phyloP scores from a whole-genome alignment of 75 land plant species.

The Cupressus sempervirens region DNA sequence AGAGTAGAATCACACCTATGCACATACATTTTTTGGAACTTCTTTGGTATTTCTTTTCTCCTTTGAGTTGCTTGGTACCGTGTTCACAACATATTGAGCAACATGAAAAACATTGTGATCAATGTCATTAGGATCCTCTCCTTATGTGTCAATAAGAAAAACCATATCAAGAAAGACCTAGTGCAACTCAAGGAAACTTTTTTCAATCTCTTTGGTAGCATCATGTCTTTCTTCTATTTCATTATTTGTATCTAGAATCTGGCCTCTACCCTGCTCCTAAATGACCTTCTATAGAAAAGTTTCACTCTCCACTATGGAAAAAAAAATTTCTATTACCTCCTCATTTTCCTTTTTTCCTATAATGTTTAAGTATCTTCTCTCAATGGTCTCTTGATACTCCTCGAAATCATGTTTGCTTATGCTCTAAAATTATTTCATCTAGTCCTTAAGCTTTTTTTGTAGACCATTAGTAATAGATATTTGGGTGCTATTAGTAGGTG shows the following conservation, averaged over 20 bases:
- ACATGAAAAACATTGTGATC: slow-evolving; percentile 54
- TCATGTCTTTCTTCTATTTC: slow-evolving; percentile 84
- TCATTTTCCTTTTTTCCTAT: slow-evolving; percentile 51
- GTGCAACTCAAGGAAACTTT: slow-evolving; percentile 68
- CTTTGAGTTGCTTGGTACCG: slow-evolving; percentile 43
- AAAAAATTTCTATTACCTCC: slow-evolving; percentile 37
- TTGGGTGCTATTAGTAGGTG: slow-evolving; percentile 62
- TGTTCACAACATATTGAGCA: slow-evolving; percentile 35
- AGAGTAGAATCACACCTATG: slow-evolving; percentile 35
- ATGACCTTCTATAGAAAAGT: slow-evolving; percentile 41
- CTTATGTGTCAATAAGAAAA: slow-evolving; percentile 62
- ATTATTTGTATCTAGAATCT: slow-evolving; percentile 50
- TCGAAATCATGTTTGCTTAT: slow-evolving; percentile 30
- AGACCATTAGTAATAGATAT: slow-evolving; percentile 53
- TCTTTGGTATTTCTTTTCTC: slow-evolving; percentile 46
- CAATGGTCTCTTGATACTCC: slow-evolving; percentile 56
- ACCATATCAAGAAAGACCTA: slow-evolving; percentile 79
- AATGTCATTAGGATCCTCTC: slow-evolving; percentile 68
- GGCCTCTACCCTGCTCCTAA: slow-evolving; percentile 47
- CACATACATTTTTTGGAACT: slow-evolving; percentile 60
- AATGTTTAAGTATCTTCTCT: slow-evolving; percentile 50
- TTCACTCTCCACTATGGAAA: slow-evolving; percentile 64
- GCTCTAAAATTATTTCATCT: slow-evolving; percentile 44
- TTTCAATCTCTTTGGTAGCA: slow-evolving; percentile 61
- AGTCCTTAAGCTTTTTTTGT: slow-evolving; percentile 53